A percentile compares a stretch with the other conserved stretches of the same genome.
Conservation (phyloP, 1,139 yeast species). For the Nakaseomyces glabratus region DNA sequence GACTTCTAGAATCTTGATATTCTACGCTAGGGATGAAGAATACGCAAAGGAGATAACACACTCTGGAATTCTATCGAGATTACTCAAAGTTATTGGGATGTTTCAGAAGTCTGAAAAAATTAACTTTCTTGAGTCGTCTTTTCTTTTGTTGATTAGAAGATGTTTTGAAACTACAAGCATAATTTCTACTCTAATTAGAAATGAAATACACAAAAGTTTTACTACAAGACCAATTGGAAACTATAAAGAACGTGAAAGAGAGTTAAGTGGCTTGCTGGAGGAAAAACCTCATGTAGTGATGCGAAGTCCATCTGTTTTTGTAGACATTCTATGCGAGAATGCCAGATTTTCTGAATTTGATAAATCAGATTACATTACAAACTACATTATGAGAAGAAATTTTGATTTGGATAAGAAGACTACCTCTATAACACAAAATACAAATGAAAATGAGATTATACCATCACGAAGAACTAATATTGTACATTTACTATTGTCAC, state of each 20-base stretch:
- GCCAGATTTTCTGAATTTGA: constrained; percentile 43
- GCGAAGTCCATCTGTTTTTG: constrained; percentile 49
- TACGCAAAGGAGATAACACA: constrained; percentile 36
- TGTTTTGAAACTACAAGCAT: constrained; percentile 56
- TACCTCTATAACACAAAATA: constrained; percentile 30
- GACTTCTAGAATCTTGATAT: constrained; percentile 43
- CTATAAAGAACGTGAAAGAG: constrained; percentile 33
- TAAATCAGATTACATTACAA: constrained; percentile 31
- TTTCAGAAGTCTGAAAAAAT: constrained; percentile 29
- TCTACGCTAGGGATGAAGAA: constrained; percentile 42
- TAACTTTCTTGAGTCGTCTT: constrained; percentile 31
- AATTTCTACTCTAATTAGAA: constrained; percentile 41
- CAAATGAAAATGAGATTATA: constrained; percentile 7
- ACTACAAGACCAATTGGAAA: constrained; percentile 30
- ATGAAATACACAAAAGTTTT: constrained; percentile 40
- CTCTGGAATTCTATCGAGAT: constrained; percentile 36
- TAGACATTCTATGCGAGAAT: constrained; percentile 44
- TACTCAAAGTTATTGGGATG: constrained; percentile 29
- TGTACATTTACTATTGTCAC: constrained; percentile 51
- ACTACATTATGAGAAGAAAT: constrained; percentile 24
- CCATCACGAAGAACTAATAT: constrained; percentile 43
- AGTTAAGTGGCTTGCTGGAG: constrained; percentile 44
- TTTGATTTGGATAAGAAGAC: constrained; percentile 32
- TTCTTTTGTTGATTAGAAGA: constrained; percentile 49
- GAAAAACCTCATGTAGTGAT: constrained; percentile 49